Conservation (phyloP, 208 protist species). For the Trypanosoma mega region DNA sequence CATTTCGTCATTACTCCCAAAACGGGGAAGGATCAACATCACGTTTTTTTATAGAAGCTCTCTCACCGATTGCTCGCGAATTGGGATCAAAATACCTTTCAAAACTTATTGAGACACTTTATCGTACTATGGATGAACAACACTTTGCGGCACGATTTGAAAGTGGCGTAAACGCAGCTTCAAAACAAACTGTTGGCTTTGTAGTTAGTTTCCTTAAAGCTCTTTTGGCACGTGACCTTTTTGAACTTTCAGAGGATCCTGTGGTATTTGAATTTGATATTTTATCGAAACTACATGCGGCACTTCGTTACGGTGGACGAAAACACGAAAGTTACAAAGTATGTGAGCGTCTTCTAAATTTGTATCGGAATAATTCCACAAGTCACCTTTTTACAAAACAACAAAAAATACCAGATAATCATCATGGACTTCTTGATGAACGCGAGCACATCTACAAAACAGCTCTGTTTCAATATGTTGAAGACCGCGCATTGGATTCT, state of each 20-base stretch:
- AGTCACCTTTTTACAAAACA: conserved; percentile 29
- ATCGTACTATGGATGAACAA: conserved; percentile 60
- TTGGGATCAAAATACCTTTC: conserved; percentile 40
- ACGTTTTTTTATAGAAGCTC: conserved; percentile 49
- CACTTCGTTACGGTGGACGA: conserved; percentile 41
- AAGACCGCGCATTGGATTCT: conserved; percentile 50
- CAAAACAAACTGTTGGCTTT: conserved; percentile 29
- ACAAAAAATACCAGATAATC: neutral
- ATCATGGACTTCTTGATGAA: conserved; percentile 39
- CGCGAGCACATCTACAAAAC: conserved; percentile 50
- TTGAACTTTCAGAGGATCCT: conserved; percentile 39
- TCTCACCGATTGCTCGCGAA: conserved; percentile 38
- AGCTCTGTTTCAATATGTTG: conserved; percentile 62
- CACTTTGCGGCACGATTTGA: conserved; percentile 46
- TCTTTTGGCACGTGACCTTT: conserved; percentile 44
- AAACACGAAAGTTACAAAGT: conserved; percentile 64
- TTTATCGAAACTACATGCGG: conserved; percentile 59
- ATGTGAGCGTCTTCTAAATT: conserved; percentile 52
- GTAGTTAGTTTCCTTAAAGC: conserved; percentile 76
- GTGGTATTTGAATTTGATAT: conserved; percentile 60
- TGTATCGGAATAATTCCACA: conserved; percentile 51
- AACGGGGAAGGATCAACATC: conserved; percentile 71
- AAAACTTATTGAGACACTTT: conserved; percentile 50
- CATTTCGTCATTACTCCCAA: conserved; percentile 37
- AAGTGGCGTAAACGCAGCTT: conserved; percentile 9